phyloP scores from a whole-genome alignment of 2,329 filamentous ascomycete genomes.

The Cadophora luteo-olivacea region DNA sequence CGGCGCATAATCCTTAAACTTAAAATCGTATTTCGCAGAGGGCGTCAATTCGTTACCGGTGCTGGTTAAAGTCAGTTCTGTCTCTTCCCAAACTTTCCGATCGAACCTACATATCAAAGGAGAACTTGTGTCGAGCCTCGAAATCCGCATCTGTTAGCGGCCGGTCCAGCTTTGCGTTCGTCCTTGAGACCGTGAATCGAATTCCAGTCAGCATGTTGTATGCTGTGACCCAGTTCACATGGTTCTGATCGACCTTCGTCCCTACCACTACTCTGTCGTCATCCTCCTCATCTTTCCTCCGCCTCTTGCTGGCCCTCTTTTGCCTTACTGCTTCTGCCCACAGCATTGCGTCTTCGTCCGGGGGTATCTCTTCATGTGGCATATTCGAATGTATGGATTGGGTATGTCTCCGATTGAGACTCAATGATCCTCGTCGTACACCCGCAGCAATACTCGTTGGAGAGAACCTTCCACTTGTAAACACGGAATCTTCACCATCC shows the following conservation, averaged over 20 bases:
- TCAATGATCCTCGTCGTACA: slow-evolving; percentile 81
- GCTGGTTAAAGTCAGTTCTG: slow-evolving; percentile 55
- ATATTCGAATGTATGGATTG: slow-evolving; percentile 85
- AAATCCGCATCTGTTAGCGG: slow-evolving; percentile 92
- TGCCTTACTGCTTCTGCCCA: slow-evolving; percentile 95
- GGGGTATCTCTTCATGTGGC: slow-evolving; percentile 80
- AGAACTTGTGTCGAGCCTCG: slow-evolving; percentile 93
- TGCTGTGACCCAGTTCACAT: slow-evolving; percentile 96
- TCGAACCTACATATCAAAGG: slow-evolving; percentile 89
- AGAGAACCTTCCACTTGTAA: slow-evolving; percentile 82
- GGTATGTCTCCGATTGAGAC: slow-evolving; percentile 79
- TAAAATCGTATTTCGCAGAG: slow-evolving; percentile 99
- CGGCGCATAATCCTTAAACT: slow-evolving; percentile 99
- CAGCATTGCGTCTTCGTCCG: slow-evolving; percentile 87
- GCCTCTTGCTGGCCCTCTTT: slow-evolving; percentile 87
- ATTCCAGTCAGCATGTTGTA: slow-evolving; percentile 99
- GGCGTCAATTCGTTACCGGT: slow-evolving; percentile 97
- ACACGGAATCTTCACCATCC: slow-evolving; percentile 72
- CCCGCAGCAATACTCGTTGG: slow-evolving; percentile 60
- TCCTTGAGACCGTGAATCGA: slow-evolving; percentile 93
- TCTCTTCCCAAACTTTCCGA: background rate
- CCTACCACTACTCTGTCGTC: slow-evolving; percentile 95
- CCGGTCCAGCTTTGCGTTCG: slow-evolving; percentile 95
- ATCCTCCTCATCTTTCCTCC: slow-evolving; percentile 83
- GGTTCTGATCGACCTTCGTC: slow-evolving; percentile 96